Evolutionary conservation across 2,329 filamentous ascomycete species (phyloP).

Genomic region (Cercospora sp.): DNA sequence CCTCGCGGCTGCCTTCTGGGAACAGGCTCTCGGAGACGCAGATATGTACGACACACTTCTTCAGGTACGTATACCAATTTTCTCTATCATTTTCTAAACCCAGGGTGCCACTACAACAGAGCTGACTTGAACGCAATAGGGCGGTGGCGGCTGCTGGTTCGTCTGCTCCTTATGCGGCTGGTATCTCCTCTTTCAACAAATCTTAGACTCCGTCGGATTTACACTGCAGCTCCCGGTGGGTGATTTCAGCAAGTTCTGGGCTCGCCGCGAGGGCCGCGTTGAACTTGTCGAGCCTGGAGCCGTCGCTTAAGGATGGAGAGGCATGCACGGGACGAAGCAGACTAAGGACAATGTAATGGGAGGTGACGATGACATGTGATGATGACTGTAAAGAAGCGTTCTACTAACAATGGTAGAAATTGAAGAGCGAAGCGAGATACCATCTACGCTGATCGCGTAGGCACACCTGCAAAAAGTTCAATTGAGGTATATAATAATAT

Average conservation of each 20-base stretch:
- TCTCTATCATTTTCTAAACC: neutral
- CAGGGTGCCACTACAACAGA: neutral
- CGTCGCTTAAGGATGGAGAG: neutral
- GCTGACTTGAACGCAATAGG: constrained; percentile 1
- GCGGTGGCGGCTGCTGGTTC: constrained; percentile 19
- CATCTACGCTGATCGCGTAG: neutral
- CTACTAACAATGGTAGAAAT: neutral
- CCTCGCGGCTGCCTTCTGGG: constrained; percentile 19
- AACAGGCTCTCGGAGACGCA: constrained; percentile 14
- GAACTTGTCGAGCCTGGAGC: neutral
- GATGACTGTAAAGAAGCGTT: neutral
- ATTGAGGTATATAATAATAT: neutral
- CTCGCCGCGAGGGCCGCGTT: neutral
- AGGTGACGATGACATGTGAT: neutral
- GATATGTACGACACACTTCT: constrained; percentile 9
- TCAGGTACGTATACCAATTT: constrained; percentile 27
- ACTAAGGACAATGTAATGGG: neutral
- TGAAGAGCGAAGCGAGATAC: neutral
- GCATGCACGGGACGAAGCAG: neutral
- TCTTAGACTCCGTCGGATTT: constrained; percentile 20
- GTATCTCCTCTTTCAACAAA: constrained; percentile 43
- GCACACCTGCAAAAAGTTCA: neutral
- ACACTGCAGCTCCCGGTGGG: constrained; percentile 22
- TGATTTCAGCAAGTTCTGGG: constrained; percentile 22
- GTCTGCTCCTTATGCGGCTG: constrained; percentile 21